These are phyloP conservation scores for Aspergillus neoniger DNA, from an alignment of 2,329 filamentous ascomycete species.

Conservation along the genomic window DNA sequence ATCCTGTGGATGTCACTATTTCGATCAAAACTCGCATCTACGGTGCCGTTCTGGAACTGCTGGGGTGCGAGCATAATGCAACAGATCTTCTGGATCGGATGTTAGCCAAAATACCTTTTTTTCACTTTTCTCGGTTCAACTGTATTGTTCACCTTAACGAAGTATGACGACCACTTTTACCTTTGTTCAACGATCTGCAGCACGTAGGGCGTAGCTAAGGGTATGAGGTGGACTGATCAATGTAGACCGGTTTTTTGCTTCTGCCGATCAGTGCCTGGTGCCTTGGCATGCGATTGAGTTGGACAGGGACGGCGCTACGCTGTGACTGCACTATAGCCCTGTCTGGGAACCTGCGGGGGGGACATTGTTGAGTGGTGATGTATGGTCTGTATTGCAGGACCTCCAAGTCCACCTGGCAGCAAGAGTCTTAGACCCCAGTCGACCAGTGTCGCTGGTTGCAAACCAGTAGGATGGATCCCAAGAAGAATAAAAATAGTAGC, in stretches of 20 bases:
- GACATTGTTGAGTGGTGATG: not conserved
- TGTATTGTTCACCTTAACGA: conserved; percentile 38
- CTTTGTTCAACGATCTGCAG: conserved; percentile 23
- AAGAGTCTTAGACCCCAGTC: not conserved
- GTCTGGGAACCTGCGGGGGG: not conserved
- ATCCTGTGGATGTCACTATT: conserved; percentile 40
- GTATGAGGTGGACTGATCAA: not conserved
- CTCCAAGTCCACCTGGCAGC: not conserved
- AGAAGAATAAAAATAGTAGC: not conserved
- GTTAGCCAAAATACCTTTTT: conserved; percentile 42
- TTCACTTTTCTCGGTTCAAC: conserved; percentile 29
- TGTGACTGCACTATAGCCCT: not conserved
- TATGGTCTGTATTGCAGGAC: not conserved
- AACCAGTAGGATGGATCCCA: not conserved
- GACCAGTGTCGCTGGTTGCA: not conserved
- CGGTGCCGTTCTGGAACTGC: conserved; percentile 28
- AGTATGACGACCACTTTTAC: conserved; percentile 38
- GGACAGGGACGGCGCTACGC: not conserved
- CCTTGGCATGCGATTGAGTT: not conserved
- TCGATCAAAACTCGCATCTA: conserved; percentile 34
- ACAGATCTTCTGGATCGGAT: conserved; percentile 39
- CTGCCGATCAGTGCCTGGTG: not conserved
- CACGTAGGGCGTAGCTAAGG: not conserved
- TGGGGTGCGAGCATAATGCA: conserved; percentile 40
- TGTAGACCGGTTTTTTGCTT: not conserved